Percentiles rank a stretch among this genome's conserved stretches.
Conservation (phyloP, 202 grass and related monocot species). For the Carex arenaria region DNA sequence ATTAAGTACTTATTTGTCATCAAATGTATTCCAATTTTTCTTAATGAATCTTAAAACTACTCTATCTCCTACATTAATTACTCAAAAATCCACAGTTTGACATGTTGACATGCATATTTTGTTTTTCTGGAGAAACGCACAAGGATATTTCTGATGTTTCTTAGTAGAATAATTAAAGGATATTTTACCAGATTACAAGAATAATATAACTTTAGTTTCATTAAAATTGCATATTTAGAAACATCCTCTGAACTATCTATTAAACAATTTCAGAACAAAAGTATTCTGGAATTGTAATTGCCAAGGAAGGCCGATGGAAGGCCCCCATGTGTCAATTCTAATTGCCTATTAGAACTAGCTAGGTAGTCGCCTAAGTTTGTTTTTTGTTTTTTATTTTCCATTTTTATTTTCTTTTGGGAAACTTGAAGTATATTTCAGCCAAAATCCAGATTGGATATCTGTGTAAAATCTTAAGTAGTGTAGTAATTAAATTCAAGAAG, state of each 20-base stretch:
- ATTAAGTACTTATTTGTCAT: neutral
- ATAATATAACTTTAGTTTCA: neutral
- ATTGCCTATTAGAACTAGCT: slow-evolving; percentile 59
- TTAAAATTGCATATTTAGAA: neutral
- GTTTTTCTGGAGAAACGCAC: neutral
- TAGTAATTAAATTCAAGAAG: neutral
- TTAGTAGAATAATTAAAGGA: neutral
- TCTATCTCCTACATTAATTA: neutral
- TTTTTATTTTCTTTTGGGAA: neutral
- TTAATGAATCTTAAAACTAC: neutral
- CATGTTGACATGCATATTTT: neutral
- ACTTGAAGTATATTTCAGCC: neutral
- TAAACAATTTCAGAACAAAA: slow-evolving; percentile 37
- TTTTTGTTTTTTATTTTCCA: neutral
- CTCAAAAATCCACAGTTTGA: neutral
- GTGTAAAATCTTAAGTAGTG: neutral
- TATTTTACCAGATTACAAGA: neutral
- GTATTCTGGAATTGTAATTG: slow-evolving; percentile 57
- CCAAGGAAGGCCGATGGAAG: slow-evolving; percentile 54
- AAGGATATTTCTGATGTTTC: slow-evolving; percentile 1
- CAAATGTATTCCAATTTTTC: neutral
- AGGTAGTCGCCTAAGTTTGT: slow-evolving; percentile 70
- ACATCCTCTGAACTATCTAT: neutral
- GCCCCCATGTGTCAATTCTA: no score
- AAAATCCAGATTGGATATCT: neutral